These are phyloP conservation scores for Annona cherimola DNA, from an alignment of 164 flowering plant species.

Conservation along the genomic window DNA sequence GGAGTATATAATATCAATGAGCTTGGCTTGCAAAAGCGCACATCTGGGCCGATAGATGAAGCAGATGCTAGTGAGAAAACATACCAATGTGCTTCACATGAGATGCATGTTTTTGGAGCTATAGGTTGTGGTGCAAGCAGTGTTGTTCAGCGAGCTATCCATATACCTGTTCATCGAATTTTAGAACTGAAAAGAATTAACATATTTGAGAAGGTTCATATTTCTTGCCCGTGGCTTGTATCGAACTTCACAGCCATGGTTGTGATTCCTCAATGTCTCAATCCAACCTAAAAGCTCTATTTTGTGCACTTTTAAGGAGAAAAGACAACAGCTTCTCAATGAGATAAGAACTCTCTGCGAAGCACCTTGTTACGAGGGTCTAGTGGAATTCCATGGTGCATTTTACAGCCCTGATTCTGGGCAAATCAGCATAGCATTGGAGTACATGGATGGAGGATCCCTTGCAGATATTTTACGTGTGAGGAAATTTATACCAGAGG, in stretches of 20 bases:
- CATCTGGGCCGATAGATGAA: constrained; percentile 51
- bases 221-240: constrained; percentile 5
- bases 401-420: constrained; percentile 97
- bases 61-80: constrained; percentile 61
- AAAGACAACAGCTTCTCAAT: constrained; percentile 91
- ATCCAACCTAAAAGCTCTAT: neutral
- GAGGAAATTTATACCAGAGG: constrained; percentile 69
- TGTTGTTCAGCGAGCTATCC: constrained; percentile 95
- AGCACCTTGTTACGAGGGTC: constrained; percentile 86
- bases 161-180: constrained; percentile 81
- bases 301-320: constrained; percentile 49
- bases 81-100: constrained; percentile 89
- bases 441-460: constrained; percentile 99
- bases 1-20: constrained; percentile 91
- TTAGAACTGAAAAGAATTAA: constrained; percentile 93
- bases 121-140: constrained; percentile 99
- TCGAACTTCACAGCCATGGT: neutral
- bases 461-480: constrained; percentile 72
- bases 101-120: constrained; percentile 93
- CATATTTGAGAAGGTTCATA: constrained; percentile 87
- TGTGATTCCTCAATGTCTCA: neutral
- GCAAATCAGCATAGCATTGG: constrained; percentile 96
- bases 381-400: constrained; percentile 96
- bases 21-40: constrained; percentile 87
- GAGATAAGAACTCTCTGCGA: constrained; percentile 94